Base-by-base conservation (phyloP, 352 stramenopile species). In the Globisporangium megalacanthum region DNA sequence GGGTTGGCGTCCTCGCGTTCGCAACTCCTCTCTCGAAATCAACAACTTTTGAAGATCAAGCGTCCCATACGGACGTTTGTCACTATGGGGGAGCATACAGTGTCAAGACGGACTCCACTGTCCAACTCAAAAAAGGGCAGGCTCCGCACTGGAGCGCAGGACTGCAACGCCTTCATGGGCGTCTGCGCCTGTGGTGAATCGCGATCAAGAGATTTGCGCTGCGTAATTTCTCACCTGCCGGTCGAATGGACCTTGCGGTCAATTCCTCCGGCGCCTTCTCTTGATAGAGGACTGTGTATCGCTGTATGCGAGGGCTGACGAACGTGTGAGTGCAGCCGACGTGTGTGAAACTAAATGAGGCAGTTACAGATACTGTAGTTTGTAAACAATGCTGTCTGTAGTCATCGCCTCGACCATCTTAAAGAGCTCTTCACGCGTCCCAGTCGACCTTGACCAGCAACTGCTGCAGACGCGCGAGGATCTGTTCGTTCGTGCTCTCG, bases 131-230 rank as follows among this genome's bases (percentile, higher is more conserved):
- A 61, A 61, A 61, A 61, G 55, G 55, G 55, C 44, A 49, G 55
- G 37, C 55, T 35, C 33, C 22, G 15, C 31, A 10, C 52, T 44
- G 35, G 55, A 31, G 29, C 55, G 42, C 45, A 41, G 54, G 15
- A 19, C 6, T 14, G 45, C 31, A 37, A 33, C 11, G 20, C 45
- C 10, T 46, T 33, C 8, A 10, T 1, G 17, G 22, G 17, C 36
- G 14, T 49, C 53, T 29, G 57, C 54, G 42, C 25, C 67, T 72
- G 75, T 75, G 78, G 75, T 78, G 78, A 88, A 88, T 88, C 78
- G 78, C 62, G 72, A 88, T 88, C 78, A 85, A 65, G 76, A 88
- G 78, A 88, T 88, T 88, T 88, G 74, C 73, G 68, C 78, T 86
- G 70, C 78, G 74, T 69, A 88, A 88, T 88, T 85, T 88, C 69